These are phyloP conservation scores for Dorcoceras hygrometricum DNA, from an alignment of 257 asterid species.

Conservation along the genomic window DNA sequence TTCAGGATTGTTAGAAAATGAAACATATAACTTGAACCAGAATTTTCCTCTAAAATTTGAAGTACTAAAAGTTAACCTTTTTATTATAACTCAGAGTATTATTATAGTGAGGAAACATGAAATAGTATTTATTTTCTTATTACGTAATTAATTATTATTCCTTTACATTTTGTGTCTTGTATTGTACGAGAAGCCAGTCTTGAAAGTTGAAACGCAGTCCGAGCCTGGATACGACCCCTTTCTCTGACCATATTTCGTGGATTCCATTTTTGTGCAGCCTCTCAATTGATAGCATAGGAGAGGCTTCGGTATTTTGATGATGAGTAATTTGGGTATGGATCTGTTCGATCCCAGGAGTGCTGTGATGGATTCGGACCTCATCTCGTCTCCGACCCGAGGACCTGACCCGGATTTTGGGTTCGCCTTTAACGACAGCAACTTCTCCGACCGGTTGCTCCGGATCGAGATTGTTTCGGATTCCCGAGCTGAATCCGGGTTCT, in stretches of 20 bases:
- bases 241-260: background rate
- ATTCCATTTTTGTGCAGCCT: slow-evolving; percentile 9
- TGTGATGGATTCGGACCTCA: slow-evolving; percentile 56
- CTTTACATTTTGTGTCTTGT: no score
- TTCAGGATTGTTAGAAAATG: no score
- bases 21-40: no score
- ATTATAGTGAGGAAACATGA: no score
- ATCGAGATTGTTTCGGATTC: slow-evolving; percentile 65
- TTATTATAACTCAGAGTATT: no score
- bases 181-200: background rate
- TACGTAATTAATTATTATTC: no score
- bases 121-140: no score
- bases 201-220: background rate
- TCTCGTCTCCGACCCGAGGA: slow-evolving; percentile 35
- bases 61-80: no score
- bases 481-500: slow-evolving; percentile 34
- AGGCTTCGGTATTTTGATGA: slow-evolving; percentile 2
- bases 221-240: background rate
- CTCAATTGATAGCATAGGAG: slow-evolving; percentile 8
- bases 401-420: slow-evolving; percentile 67
- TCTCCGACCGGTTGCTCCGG: slow-evolving; percentile 70
- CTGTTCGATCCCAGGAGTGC: slow-evolving; percentile 75
- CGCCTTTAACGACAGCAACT: slow-evolving; percentile 78
- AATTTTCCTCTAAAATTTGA: no score
- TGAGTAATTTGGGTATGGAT: slow-evolving; percentile 68